Evolutionary conservation across 495 filamentous ascomycete genomes (phyloP).

Genomic region (Neurospora sp.): DNA sequence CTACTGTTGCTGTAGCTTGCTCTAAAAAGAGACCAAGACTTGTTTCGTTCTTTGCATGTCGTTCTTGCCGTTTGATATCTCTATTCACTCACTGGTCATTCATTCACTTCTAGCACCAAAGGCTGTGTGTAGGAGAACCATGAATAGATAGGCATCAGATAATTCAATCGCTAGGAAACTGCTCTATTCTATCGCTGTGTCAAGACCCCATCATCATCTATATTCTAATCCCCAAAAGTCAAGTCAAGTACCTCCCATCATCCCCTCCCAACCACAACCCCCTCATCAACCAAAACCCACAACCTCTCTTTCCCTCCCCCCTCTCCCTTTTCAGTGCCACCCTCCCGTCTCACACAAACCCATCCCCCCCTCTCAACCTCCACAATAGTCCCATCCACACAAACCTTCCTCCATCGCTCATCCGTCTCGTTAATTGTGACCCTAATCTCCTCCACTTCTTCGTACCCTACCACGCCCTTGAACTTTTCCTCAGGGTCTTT

Average conservation of each 20-base stretch:
- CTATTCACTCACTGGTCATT: background rate
- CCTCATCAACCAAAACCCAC: conserved; percentile 25
- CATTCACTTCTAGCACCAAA: background rate
- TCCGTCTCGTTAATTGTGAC: conserved; percentile 37
- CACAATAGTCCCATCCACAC: conserved; percentile 81
- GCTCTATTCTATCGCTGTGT: background rate
- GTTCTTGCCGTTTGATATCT: background rate
- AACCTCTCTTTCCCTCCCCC: conserved; percentile 10
- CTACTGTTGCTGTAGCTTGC: background rate
- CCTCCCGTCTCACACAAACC: conserved; percentile 47
- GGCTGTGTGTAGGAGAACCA: background rate
- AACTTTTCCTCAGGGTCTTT: conserved; percentile 16
- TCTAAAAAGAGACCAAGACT: background rate
- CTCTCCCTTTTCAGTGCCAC: too few relatives aligned
- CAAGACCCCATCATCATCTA: background rate
- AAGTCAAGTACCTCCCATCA: background rate
- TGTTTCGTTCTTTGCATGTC: background rate
- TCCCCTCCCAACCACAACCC: background rate
- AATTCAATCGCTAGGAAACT: background rate
- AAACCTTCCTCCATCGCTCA: conserved; percentile 69
- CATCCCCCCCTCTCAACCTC: conserved; percentile 58
- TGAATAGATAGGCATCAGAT: background rate
- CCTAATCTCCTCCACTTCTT: conserved; percentile 40
- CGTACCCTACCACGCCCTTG: conserved; percentile 49
- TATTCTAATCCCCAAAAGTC: background rate